Evolutionary conservation across 2,329 filamentous ascomycete species (phyloP), one percentile per base, ranked within the genome.

Genomic region (Sphaerulina musiva): DNA sequence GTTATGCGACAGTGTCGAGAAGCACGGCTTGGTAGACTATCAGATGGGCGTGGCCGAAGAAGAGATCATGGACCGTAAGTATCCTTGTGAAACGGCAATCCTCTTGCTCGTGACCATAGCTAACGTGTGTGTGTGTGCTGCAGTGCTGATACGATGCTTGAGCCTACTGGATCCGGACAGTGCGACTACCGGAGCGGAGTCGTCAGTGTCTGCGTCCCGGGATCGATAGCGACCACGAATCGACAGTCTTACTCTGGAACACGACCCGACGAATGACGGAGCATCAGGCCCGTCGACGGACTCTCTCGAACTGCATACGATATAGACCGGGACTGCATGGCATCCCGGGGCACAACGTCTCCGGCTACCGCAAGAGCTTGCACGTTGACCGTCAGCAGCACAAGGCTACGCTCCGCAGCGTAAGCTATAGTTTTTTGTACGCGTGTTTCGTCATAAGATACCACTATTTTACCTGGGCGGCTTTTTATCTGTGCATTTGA

Each of bases 41-140:
- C 87, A 97, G 66, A 95, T 95, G 74, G 93, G 93, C 7, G 88
- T 97, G 26, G 95, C 89, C 82, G 93, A 97, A 72, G 91, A 97
- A 68, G 84, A 88, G 67, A 96, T 97, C 63, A 81, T 93, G 63
- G 80, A 81, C 55, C 80, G 91, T 95, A 76, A 73, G 87, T 78
- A 31, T 32, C 31, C 17, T 32, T 45, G 47, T 10, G 34, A 6
- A 6, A 32, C 34, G 11, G 10, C 29, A 43, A n/a, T n/a, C 8
- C 20, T 7, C n/a, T 2, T 17, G 20, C 20, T 20, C 20, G 20
- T 34, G n/a, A 34, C 29, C 4, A 32, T 36, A 39, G 48, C 59
- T 61, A 50, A 61, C 26, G 5, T 49, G 11, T 20, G 11, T 12
- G 20, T 20, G 20, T 20, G 20, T 29, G 34, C 31, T 20, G n/a